These are phyloP conservation scores for Nasturtium officinale DNA, from an alignment of 345 rosid species.

Conservation along the genomic window DNA sequence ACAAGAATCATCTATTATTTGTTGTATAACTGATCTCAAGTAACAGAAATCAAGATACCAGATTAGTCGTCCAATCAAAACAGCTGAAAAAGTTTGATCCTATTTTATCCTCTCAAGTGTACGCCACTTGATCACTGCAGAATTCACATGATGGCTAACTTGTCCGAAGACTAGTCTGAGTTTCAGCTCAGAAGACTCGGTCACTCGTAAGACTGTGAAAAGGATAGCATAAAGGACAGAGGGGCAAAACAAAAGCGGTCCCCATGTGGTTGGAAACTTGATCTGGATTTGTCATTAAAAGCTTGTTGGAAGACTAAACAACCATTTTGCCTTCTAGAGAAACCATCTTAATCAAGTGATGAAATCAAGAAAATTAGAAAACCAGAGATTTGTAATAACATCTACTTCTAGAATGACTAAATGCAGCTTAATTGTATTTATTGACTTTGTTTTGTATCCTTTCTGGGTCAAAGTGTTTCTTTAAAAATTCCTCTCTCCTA, in stretches of 20 bases:
- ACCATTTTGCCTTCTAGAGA: slow-evolving; percentile 33
- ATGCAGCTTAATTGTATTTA: slow-evolving; percentile 29
- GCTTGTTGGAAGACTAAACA: slow-evolving; percentile 3
- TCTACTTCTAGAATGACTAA: slow-evolving; percentile 26
- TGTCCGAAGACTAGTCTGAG: slow-evolving; percentile 27
- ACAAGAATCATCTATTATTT: not conserved
- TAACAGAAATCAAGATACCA: slow-evolving; percentile 18
- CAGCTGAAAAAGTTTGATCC: slow-evolving; percentile 10
- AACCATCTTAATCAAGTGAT: slow-evolving; percentile 33
- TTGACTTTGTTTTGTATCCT: slow-evolving; percentile 40
- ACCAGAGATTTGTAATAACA: slow-evolving; percentile 24
- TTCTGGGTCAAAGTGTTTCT: slow-evolving; percentile 40
- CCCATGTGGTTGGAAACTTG: slow-evolving; percentile 41
- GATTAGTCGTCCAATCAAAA: not conserved
- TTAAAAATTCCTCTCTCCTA: slow-evolving; percentile 40
- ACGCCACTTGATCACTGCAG: slow-evolving; percentile 10
- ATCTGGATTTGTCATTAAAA: slow-evolving; percentile 18
- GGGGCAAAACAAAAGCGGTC: slow-evolving; percentile 35
- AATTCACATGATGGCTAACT: slow-evolving; percentile 24
- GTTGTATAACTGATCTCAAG: slow-evolving; percentile 11
- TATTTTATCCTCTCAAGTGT: slow-evolving; percentile 1
- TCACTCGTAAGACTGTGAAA: slow-evolving; percentile 15
- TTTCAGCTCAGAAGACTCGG: slow-evolving; percentile 22
- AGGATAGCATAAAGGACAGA: slow-evolving; percentile 11
- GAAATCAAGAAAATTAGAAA: not conserved